Evolutionary conservation across 2,329 filamentous ascomycete genomes (phyloP), one percentile per base, ranked within the genome.

Genomic region (Coniosporium tulheliwenetii): DNA sequence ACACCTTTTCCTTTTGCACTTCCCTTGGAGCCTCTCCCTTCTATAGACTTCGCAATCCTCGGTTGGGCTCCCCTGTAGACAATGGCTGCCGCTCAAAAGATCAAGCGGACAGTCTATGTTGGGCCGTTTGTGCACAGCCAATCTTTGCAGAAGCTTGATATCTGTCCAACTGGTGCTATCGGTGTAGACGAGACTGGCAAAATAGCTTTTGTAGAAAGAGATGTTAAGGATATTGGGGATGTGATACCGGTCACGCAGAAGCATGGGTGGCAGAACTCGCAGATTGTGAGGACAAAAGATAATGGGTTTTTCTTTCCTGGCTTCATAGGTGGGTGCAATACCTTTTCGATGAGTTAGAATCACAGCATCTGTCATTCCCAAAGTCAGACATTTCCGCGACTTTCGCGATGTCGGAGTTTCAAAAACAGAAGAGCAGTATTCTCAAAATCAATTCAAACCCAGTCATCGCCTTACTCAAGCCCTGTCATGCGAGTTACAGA

Each of bases 221-320:
- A 62, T 37, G 44, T 53, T 8, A 43, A 47, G 16, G 43, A 33
- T 14, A 34, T 44, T 40, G 43, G 48, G 9, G 39, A 48, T 15
- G 40, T 54, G 8, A 50, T 51, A 9, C 42, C 53, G 5, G 50
- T 55, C 29, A 44, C 47, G 31, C 41, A 43, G 8, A 45, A 50
- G 41, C 38, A 61, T 43, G 47, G 57, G 47, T 69, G 65, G 63
- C 40, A 62, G 54, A 45, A 61, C 47, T 53, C 60, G 33, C 49
- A 66, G 54, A 45, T 59, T 1, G 51, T 69, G 3, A 41, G 41
- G 7, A 48, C 57, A 34, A 52, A 58, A 36, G 63, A 65, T 3
- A 70, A 70, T 9, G 72, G 81, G 41, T 89, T 89, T 63, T 86
- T 85, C 66, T 89, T 91, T 51, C 84, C 84, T 0, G 84, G 84